Evolutionary conservation across 2,329 filamentous ascomycete genomes (phyloP).

Genomic region (Pseudogymnoascus sp.): DNA sequence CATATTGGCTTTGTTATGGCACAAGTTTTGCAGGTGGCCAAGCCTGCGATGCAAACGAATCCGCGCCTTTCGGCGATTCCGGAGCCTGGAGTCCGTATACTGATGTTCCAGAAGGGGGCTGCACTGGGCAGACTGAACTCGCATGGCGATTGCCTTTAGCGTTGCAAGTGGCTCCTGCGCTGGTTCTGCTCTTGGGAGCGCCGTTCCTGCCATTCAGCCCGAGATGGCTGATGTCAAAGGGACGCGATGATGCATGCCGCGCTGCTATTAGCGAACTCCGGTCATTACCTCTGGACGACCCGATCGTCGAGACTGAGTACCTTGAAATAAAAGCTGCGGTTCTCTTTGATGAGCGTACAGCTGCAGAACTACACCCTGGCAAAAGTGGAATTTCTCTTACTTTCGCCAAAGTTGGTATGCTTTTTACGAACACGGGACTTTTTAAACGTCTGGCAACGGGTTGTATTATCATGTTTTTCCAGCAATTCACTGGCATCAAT

Average conservation of each 20-base stretch:
- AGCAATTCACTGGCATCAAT: constrained; percentile 35
- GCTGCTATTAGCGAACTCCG: constrained; percentile 24
- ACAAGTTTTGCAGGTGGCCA: constrained; percentile 42
- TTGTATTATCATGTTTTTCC: constrained; percentile 32
- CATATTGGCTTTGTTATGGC: constrained; percentile 40
- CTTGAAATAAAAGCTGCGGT: constrained; percentile 28
- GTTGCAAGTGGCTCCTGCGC: constrained; percentile 21
- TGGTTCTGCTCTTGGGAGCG: constrained; percentile 17
- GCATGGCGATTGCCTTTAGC: constrained; percentile 30
- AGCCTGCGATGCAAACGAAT: constrained; percentile 24
- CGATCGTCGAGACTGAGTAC: constrained; percentile 25
- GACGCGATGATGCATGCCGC: constrained; percentile 28
- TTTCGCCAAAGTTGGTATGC: constrained; percentile 13
- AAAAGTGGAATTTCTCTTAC: not conserved
- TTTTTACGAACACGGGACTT: constrained; percentile 14
- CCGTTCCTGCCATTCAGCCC: constrained; percentile 23
- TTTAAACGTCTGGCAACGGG: constrained; percentile 34
- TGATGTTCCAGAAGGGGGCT: constrained; percentile 18
- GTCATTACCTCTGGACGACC: constrained; percentile 20
- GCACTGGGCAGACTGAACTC: constrained; percentile 21
- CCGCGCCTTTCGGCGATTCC: constrained; percentile 17
- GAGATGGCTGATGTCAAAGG: constrained; percentile 29
- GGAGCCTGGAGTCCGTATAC: constrained; percentile 19
- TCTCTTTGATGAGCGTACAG: constrained; percentile 41
- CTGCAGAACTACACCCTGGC: constrained; percentile 40